Evolutionary conservation across 768 basidiomycete genomes (phyloP).

Genomic region (Naganishia onofrii): DNA sequence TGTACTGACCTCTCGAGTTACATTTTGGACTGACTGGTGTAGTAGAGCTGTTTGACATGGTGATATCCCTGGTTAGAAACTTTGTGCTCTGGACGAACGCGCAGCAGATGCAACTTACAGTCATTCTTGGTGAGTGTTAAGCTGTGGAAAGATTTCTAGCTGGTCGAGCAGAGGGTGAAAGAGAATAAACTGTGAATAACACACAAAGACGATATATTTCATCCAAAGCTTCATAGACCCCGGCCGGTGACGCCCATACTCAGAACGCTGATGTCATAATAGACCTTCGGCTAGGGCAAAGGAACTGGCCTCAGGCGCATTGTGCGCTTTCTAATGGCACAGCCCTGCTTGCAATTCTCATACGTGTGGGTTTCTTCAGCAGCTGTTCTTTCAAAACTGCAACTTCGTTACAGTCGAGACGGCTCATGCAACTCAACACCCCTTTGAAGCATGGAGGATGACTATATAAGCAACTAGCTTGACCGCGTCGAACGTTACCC

Average conservation of each 20-base stretch:
- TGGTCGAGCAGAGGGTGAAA: not conserved
- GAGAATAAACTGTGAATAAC: not conserved
- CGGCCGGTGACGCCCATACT: constrained; percentile 3
- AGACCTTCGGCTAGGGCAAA: not conserved
- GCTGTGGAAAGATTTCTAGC: not conserved
- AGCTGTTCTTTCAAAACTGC: too few species aligned
- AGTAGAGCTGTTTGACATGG: constrained; percentile 42
- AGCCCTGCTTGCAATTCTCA: too few species aligned
- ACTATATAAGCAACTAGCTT: too few species aligned
- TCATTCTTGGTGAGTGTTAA: not conserved
- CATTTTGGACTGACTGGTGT: constrained; percentile 39
- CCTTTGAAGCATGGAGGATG: too few species aligned
- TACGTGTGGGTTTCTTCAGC: too few species aligned
- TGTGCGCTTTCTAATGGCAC: not conserved
- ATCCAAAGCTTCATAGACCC: too few species aligned
- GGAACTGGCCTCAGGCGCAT: not conserved
- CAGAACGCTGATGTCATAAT: not conserved
- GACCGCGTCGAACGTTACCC: too few species aligned
- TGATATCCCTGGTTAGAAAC: not conserved
- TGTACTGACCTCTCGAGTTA: not conserved
- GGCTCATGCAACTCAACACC: too few species aligned
- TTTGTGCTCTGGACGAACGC: not conserved
- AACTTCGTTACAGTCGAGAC: too few species aligned
- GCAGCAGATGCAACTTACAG: not conserved
- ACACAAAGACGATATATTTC: not conserved